These are phyloP conservation scores for Aspergillus terreus DNA, from an alignment of 2,329 filamentous ascomycete genomes.

Conservation along the genomic window DNA sequence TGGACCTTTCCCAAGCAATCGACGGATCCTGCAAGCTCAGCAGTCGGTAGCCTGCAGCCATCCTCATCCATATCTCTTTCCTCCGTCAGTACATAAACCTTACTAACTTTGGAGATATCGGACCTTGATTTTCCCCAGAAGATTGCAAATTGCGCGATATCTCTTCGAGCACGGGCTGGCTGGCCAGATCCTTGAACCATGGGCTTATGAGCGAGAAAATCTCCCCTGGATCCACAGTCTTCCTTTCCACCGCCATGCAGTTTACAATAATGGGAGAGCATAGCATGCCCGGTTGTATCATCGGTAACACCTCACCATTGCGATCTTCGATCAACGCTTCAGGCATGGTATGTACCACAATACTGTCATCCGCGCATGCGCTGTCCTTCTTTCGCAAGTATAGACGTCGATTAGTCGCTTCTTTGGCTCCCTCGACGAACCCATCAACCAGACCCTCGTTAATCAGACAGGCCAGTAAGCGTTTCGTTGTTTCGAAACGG, in stretches of 20 bases:
- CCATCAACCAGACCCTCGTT: neutral
- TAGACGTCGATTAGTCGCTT: neutral
- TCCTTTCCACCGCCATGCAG: neutral
- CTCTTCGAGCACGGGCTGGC: slow-evolving; percentile 1
- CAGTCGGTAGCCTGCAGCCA: neutral
- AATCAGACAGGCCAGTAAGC: neutral
- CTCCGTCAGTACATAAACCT: neutral
- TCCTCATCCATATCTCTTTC: slow-evolving; percentile 11
- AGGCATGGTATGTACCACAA: neutral
- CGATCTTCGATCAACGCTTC: neutral
- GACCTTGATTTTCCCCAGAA: slow-evolving; percentile 13
- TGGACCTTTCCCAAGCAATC: slow-evolving; percentile 12
- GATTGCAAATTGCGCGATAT: slow-evolving; percentile 10
- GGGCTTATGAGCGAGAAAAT: slow-evolving; percentile 9
- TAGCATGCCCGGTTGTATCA: neutral
- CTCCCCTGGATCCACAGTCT: slow-evolving; percentile 3
- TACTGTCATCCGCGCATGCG: neutral
- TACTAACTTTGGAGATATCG: neutral
- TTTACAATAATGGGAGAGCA: neutral
- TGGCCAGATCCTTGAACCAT: slow-evolving; percentile 4
- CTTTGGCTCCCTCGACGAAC: neutral
- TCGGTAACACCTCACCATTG: neutral
- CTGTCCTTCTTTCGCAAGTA: neutral
- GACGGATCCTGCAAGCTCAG: slow-evolving; percentile 1
- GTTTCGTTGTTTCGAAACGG: neutral